Evolutionary conservation across 805 yeast genomes (phyloP), one percentile per base, ranked within the genome.

Genomic region (Spathaspora girioi): DNA sequence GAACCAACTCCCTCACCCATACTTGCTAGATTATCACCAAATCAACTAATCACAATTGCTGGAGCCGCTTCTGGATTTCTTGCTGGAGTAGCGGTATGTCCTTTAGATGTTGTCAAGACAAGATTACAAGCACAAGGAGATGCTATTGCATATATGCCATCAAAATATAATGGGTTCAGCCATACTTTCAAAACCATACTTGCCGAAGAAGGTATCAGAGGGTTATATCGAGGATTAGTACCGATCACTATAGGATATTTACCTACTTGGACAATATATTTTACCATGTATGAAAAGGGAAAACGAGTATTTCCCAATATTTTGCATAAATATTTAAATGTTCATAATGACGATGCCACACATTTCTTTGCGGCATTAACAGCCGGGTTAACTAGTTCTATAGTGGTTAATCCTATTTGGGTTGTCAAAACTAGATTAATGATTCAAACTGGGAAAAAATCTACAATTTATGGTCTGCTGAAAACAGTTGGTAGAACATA

Each of bases 201-300:
- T 52, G 66, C 68, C 38, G 93, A 91, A 50, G 97, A 92, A 69
- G 97, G 97, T 9, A 59, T 83, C 1, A 68, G 81, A 41, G 98
- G 98, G 0, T 74, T 94, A 12, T 94, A 94, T 65, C 75, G 96
- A 54, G 99, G 99, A 4, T 70, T 94, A 20, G 86, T 86, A 1
- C 98, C 99, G n/a, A 90, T 93, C 40, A 80, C 93, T 1, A 69
- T 93, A 47, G 99, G 99, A 0, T 94, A 94, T 68, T 83, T 94
- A 60, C 99, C 99, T 14, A 90, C 97, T 0, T 94, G 99, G 99
- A 91, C 91, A 77, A 88, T 94, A 45, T 94, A 94, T 66, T 94
- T 94, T 69, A 80, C 93, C 7, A 87, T 91, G 31, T 94, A 94
- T 67, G 98, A 93, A 63, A 72, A 79, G 50, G 84, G 91, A 26